Conservation (phyloP, 1,284 basidiomycete species). For the Trametes polyzona region DNA sequence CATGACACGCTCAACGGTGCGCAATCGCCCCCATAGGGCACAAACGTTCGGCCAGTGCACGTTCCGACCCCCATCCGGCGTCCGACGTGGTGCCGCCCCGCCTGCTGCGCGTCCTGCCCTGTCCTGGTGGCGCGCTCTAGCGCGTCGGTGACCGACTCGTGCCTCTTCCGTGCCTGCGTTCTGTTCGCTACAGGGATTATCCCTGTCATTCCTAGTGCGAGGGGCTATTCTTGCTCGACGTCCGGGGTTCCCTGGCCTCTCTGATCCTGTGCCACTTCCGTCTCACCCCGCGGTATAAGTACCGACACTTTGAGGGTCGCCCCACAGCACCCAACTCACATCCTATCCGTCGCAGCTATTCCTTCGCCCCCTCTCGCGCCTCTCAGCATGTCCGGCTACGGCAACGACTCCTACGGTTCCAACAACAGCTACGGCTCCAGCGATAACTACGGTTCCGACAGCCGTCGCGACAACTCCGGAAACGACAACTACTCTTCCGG, state of each 20-base stretch:
- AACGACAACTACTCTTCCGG: too few species aligned
- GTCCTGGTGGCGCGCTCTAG: background rate
- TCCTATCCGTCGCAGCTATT: background rate
- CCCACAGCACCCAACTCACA: background rate
- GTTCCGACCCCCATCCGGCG: background rate
- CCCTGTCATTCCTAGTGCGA: background rate
- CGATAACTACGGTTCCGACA: background rate
- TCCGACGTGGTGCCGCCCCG: background rate
- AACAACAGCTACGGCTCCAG: constrained; percentile 7
- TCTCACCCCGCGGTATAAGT: constrained; percentile 1
- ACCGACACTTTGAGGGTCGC: background rate
- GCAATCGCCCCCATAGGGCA: constrained; percentile 1
- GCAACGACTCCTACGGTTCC: constrained; percentile 9
- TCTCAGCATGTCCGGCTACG: constrained; percentile 17
- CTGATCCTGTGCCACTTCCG: constrained; percentile 5
- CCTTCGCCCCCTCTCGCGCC: background rate
- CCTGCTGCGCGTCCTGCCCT: too few species aligned
- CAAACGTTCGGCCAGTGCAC: background rate
- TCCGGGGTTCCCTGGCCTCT: background rate
- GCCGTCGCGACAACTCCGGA: background rate
- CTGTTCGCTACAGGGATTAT: background rate
- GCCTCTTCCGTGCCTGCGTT: constrained; percentile 6
- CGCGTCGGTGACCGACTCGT: background rate
- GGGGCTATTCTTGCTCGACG: constrained; percentile 1
- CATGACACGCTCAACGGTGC: background rate